Percentiles rank a stretch among this genome's conserved stretches.
Evolutionary conservation across 2,329 filamentous ascomycete genomes (phyloP).

Genomic region (Grosmannia serpens): DNA sequence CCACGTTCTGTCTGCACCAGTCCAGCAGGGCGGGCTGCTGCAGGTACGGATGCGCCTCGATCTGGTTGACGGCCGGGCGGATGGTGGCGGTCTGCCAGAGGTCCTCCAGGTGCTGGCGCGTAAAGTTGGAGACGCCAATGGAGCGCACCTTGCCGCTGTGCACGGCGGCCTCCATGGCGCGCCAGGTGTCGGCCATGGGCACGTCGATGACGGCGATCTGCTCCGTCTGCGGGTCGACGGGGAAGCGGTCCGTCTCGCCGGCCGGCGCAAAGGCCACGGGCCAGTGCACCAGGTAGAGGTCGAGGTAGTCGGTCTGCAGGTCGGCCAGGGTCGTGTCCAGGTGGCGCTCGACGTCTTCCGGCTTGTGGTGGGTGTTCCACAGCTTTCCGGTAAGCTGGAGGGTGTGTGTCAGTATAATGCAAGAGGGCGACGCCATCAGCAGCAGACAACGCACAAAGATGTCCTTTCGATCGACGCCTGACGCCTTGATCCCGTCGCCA

Average conservation of each 20-base stretch:
- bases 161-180: constrained; percentile 44
- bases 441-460: constrained; percentile 32
- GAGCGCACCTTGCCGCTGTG: constrained; percentile 37
- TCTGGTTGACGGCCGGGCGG: constrained; percentile 45
- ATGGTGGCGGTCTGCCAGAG: constrained; percentile 31
- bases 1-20: constrained; percentile 18
- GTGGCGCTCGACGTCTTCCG: constrained; percentile 48
- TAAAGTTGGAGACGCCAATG: constrained; percentile 52
- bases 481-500: constrained; percentile 44
- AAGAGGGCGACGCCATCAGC: no score
- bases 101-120: constrained; percentile 45
- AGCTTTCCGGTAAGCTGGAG: constrained; percentile 36
- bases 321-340: constrained; percentile 41
- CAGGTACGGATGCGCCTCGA: constrained; percentile 58
- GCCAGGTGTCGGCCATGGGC: constrained; percentile 28
- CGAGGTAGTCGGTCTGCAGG: constrained; percentile 53
- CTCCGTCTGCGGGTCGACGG: constrained; percentile 1
- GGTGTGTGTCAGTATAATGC: no score
- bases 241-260: background rate
- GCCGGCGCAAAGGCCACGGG: constrained; percentile 19
- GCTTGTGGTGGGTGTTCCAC: constrained; percentile 49
- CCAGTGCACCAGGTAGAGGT: constrained; percentile 54
- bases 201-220: constrained; percentile 27
- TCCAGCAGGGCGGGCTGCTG: constrained; percentile 44
- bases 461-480: constrained; percentile 48